Conservation (phyloP, 2,329 filamentous ascomycete species). For the Thelonectria blattea region DNA sequence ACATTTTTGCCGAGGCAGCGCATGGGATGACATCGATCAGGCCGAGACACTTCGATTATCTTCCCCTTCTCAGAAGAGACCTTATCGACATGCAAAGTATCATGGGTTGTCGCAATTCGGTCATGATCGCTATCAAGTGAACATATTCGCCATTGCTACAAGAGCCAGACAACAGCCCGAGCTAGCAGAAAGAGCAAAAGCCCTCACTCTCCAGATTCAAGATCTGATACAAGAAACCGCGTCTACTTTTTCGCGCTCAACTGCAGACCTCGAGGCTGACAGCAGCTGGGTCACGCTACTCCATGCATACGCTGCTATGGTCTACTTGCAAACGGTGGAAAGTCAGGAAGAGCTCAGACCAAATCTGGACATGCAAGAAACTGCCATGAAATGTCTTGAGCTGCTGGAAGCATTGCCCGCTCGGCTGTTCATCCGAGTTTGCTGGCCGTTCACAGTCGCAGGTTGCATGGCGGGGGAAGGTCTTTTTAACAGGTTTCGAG, state of each 20-base stretch:
- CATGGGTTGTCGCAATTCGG: constrained; percentile 15
- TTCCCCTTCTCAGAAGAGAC: constrained; percentile 8
- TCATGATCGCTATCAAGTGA: constrained; percentile 17
- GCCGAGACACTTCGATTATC: constrained; percentile 5
- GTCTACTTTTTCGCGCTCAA: not conserved
- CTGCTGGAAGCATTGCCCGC: constrained; percentile 8
- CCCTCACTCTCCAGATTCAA: not conserved
- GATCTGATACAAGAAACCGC: not conserved
- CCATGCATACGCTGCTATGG: constrained; percentile 2
- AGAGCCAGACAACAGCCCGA: not conserved
- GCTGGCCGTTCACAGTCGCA: constrained; percentile 17
- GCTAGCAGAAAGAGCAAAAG: not conserved
- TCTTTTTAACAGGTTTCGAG: not conserved
- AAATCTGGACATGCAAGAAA: not conserved
- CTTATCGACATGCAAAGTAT: constrained; percentile 9
- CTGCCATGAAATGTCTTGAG: constrained; percentile 10
- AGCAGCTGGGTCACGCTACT: constrained; percentile 18
- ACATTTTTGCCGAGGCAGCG: constrained; percentile 13
- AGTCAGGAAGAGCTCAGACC: not conserved
- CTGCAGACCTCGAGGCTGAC: constrained; percentile 1
- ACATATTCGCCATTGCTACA: not conserved
- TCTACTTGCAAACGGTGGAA: constrained; percentile 7
- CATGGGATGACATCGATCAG: constrained; percentile 3
- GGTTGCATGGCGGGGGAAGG: constrained; percentile 9
- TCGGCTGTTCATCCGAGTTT: constrained; percentile 15